These are phyloP conservation scores for Aschersonia sp. DNA, from an alignment of 2,329 filamentous ascomycete species.

Conservation along the genomic window DNA sequence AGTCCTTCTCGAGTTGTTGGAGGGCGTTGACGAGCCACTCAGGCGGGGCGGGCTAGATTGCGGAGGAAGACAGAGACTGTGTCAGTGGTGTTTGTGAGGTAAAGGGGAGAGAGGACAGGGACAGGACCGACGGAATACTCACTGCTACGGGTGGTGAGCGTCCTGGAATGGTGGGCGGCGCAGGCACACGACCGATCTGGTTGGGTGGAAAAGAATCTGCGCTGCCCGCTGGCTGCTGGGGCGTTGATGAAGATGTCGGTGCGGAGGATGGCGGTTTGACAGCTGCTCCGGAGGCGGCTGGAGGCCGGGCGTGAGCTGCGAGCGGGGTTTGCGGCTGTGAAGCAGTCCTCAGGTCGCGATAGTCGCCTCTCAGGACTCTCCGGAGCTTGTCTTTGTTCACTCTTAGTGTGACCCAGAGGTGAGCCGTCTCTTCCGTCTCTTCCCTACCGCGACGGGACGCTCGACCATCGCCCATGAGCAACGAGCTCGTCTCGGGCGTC, in stretches of 20 bases:
- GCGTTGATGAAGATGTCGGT: conserved; percentile 19
- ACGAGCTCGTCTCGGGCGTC: conserved; percentile 60
- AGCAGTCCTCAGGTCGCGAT: conserved; percentile 21
- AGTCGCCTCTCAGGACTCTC: conserved; percentile 44
- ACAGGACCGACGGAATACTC: conserved; percentile 21
- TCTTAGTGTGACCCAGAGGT: conserved; percentile 60
- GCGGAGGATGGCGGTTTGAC: conserved; percentile 23
- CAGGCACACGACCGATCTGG: conserved; percentile 54
- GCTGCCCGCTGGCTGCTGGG: conserved; percentile 14
- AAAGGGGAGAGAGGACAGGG: not conserved
- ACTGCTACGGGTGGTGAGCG: conserved; percentile 44
- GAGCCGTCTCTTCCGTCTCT: conserved; percentile 62
- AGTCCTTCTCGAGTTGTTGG: conserved; percentile 52
- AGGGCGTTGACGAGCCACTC: conserved; percentile 69
- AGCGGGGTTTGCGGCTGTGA: conserved; percentile 21
- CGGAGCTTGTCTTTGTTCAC: conserved; percentile 57
- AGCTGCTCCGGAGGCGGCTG: conserved; percentile 14
- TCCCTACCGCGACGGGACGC: conserved; percentile 55
- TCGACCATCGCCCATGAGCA: conserved; percentile 59
- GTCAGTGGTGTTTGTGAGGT: not conserved
- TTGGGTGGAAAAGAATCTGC: conserved; percentile 28
- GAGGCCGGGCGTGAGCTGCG: conserved; percentile 15
- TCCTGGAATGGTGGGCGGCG: conserved; percentile 44
- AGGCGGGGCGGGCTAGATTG: conserved; percentile 61
- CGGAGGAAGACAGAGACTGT: not conserved